Conservation (phyloP, 2,329 filamentous ascomycete species). For the Aspergillus novoparasiticus region DNA sequence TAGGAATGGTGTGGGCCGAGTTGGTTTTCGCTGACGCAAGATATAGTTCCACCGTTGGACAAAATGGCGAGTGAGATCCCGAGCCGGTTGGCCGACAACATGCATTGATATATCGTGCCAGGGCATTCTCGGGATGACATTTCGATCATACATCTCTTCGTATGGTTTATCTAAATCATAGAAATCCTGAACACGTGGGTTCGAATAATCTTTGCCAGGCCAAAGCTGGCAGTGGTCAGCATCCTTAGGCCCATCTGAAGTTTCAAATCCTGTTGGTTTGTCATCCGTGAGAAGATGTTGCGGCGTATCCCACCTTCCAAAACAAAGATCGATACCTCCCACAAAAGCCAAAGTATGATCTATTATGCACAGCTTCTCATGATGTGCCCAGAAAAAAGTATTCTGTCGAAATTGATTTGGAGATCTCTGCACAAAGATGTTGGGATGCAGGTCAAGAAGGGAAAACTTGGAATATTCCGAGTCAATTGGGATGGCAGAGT, state of each 20-base stretch:
- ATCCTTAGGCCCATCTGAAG: constrained; percentile 74
- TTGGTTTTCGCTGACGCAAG: constrained; percentile 87
- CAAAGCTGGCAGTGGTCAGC: constrained; percentile 92
- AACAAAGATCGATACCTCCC: constrained; percentile 93
- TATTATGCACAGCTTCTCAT: constrained; percentile 96
- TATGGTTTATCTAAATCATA: constrained; percentile 91
- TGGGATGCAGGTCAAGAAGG: constrained; percentile 89
- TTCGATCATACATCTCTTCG: constrained; percentile 97
- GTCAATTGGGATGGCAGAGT: constrained; percentile 95
- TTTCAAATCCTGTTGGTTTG: constrained; percentile 91
- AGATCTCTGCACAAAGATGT: constrained; percentile 93
- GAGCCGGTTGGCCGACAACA: constrained; percentile 90
- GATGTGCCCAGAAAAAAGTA: constrained; percentile 98
- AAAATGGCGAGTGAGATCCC: constrained; percentile 93
- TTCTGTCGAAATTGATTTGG: constrained; percentile 99
- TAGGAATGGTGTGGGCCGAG: constrained; percentile 88
- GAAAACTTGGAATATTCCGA: constrained; percentile 98
- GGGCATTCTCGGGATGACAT: constrained; percentile 87
- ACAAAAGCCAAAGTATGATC: constrained; percentile 96
- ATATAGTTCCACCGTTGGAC: constrained; percentile 99
- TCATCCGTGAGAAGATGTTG: constrained; percentile 90
- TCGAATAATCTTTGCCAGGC: constrained; percentile 98
- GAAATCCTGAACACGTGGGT: constrained; percentile 93
- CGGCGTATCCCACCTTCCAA: constrained; percentile 95
- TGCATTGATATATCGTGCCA: constrained; percentile 99